Percentiles rank a stretch among this genome's conserved stretches.
Conservation (phyloP, 2,329 filamentous ascomycete species). For the Teratosphaeria destructans region DNA sequence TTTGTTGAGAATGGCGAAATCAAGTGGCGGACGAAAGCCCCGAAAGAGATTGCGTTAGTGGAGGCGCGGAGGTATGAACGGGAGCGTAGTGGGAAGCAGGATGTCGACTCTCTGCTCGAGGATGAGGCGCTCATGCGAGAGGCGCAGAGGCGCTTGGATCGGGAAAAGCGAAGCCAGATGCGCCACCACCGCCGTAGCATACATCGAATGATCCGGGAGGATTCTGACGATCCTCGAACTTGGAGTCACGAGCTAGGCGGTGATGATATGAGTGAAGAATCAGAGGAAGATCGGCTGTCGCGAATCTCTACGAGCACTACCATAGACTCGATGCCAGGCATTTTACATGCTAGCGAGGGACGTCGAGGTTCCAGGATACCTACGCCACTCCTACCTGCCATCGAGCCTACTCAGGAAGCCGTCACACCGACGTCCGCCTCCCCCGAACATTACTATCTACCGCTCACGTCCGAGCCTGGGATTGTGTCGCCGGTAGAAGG, state of each 20-base stretch:
- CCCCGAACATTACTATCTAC: conserved; percentile 3
- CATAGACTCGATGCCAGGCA: conserved; percentile 12
- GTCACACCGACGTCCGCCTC: conserved; percentile 1
- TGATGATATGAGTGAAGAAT: conserved; percentile 44
- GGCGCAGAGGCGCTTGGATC: conserved; percentile 47
- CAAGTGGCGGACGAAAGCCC: conserved; percentile 80
- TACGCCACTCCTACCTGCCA: conserved; percentile 11
- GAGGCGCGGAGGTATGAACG: conserved; percentile 73
- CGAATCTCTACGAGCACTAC: conserved; percentile 27
- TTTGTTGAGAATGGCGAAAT: conserved; percentile 92
- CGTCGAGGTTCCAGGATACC: conserved; percentile 18
- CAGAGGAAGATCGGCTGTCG: conserved; percentile 26
- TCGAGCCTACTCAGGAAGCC: conserved; percentile 1
- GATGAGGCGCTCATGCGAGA: conserved; percentile 34
- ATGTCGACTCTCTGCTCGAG: conserved; percentile 32
- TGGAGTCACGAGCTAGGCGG: conserved; percentile 81
- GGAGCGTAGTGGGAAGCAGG: conserved; percentile 45
- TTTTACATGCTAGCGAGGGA: conserved; percentile 5
- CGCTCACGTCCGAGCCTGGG: conserved; percentile 20
- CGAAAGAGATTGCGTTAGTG: conserved; percentile 70
- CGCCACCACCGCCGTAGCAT: conserved; percentile 23
- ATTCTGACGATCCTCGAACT: conserved; percentile 43
- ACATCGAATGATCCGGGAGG: conserved; percentile 5
- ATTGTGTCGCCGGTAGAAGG: conserved; percentile 6
- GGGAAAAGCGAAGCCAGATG: conserved; percentile 29